These are phyloP conservation scores for Lichtheimia corymbifera DNA, from an alignment of 371 early-diverging fungal genomes.

Conservation along the genomic window DNA sequence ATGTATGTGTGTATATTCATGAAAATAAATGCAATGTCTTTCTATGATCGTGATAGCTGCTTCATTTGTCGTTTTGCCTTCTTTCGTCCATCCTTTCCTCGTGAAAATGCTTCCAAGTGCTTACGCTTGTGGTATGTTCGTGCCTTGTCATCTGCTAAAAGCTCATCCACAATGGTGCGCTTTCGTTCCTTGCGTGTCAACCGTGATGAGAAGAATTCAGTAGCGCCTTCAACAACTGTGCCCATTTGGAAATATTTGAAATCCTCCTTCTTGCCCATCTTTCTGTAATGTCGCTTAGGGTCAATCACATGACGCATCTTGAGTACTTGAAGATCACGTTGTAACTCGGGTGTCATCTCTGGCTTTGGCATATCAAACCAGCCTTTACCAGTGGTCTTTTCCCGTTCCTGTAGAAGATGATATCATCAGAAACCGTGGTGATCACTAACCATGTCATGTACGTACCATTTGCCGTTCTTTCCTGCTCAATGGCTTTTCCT, in stretches of 20 bases:
- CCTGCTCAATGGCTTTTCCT: slow-evolving; percentile 18
- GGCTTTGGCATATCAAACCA: slow-evolving; percentile 96
- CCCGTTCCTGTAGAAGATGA: slow-evolving; percentile 46
- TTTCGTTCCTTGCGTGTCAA: slow-evolving; percentile 85
- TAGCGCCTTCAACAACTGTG: slow-evolving; percentile 85
- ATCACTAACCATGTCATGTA: slow-evolving; percentile 1
- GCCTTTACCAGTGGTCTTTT: slow-evolving; percentile 69
- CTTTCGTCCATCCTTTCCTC: slow-evolving; percentile 63
- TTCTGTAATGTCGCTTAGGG: slow-evolving; percentile 91
- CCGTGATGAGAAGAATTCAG: slow-evolving; percentile 87
- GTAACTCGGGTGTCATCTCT: slow-evolving; percentile 84
- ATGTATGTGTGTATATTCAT: not conserved
- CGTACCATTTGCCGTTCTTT: slow-evolving; percentile 44
- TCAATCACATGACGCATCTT: slow-evolving; percentile 89
- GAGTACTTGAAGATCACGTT: slow-evolving; percentile 85
- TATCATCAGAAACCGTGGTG: not conserved
- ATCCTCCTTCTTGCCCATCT: slow-evolving; percentile 62
- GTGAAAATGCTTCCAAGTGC: slow-evolving; percentile 74
- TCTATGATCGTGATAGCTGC: slow-evolving; percentile 7
- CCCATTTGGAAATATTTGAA: slow-evolving; percentile 95
- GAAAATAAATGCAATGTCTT: slow-evolving; percentile 10
- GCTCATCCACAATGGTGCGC: slow-evolving; percentile 82
- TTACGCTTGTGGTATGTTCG: slow-evolving; percentile 85
- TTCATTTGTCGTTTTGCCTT: slow-evolving; percentile 54
- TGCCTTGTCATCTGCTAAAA: slow-evolving; percentile 76